A percentile compares a stretch with the other conserved stretches of the same genome.
Conservation (phyloP, 495 filamentous ascomycete species). For the Talaromyces adpressus region DNA sequence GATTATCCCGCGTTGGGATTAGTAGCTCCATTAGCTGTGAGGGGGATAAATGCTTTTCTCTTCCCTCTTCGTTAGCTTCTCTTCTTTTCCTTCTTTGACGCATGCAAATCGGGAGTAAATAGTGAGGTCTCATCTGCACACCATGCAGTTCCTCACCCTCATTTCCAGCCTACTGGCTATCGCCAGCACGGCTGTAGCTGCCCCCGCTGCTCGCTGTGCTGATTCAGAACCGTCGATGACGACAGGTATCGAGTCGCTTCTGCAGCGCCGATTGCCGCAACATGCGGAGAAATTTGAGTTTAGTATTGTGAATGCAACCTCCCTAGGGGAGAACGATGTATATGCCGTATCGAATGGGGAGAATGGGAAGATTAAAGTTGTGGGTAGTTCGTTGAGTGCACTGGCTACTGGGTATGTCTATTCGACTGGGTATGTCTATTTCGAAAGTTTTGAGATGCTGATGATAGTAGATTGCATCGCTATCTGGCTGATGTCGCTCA, state of each 20-base stretch:
- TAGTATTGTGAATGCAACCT: slow-evolving; percentile 18
- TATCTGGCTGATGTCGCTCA: slow-evolving; percentile 42
- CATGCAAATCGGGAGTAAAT: neutral
- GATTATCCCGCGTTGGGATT: neutral
- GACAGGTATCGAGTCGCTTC: slow-evolving; percentile 36
- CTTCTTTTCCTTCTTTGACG: neutral
- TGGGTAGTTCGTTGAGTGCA: slow-evolving; percentile 38
- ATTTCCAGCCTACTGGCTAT: neutral
- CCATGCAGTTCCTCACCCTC: neutral
- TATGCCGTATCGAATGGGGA: slow-evolving; percentile 30
- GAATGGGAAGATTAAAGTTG: slow-evolving; percentile 36
- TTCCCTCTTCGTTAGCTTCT: neutral
- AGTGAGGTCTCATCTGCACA: neutral
- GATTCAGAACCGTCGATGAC: slow-evolving; percentile 19
- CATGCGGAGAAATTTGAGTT: slow-evolving; percentile 37
- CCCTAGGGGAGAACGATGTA: slow-evolving; percentile 20
- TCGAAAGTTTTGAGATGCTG: neutral
- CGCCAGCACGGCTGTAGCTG: neutral
- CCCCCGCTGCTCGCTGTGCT: neutral
- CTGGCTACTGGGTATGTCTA: slow-evolving; percentile 41
- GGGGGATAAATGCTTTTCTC: neutral
- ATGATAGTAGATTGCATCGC: slow-evolving; percentile 30
- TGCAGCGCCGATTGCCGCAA: slow-evolving; percentile 37
- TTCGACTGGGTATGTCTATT: too few species aligned
- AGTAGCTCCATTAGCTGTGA: neutral